Base-by-base conservation (phyloP, 2,329 filamentous ascomycete genomes). In the Alternaria panax region DNA sequence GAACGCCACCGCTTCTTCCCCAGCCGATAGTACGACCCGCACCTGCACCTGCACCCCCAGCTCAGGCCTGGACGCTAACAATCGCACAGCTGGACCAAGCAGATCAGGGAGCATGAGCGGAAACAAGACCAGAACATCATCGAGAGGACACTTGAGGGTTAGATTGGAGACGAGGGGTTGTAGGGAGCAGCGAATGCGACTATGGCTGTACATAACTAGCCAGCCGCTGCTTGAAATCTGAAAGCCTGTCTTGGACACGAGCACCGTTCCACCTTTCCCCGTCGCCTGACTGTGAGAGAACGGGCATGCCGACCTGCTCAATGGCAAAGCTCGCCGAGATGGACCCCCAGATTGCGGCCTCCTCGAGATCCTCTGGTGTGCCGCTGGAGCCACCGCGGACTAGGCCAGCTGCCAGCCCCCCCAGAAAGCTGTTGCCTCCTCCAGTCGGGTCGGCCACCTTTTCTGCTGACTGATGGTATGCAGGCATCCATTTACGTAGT, bases 311-410 rank as follows among this genome's bases (percentile, higher is more conserved):
- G 52, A 96, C 88, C 77, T 99, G 95, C 79, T 99, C 93, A 70
- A 99, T 96, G 16, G 92, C 92, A 77, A 97, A 95, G 71, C 93
- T 93, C 7, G 95, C 94, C 2, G 92, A 90, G 6, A 98, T 85
- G 45, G 87, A 90, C 5, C 89, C 95, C 87, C 90, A 94, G 0
- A 87, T 83, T 5, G 91, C 88, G 5, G 92, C 93, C 69, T 92
- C 88, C 60, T 89, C 87, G 40, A 91, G 81, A 64, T 77, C 69
- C 14, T 65, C 59, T n/a, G 74, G 41, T 11, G 70, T 68, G 16
- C 64, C 54, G 42, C 80, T 30, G 83, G 88, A 66, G 90, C 78
- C 79, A 25, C 73, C 68, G 58, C 83, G 80, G 20, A 85, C 80
- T 64, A 88, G 75, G 1, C 83, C 86, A 22, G 88, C 81, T 7